phyloP scores from a whole-genome alignment of 2,329 filamentous ascomycete genomes.

The Ampelomyces quisqualis region DNA sequence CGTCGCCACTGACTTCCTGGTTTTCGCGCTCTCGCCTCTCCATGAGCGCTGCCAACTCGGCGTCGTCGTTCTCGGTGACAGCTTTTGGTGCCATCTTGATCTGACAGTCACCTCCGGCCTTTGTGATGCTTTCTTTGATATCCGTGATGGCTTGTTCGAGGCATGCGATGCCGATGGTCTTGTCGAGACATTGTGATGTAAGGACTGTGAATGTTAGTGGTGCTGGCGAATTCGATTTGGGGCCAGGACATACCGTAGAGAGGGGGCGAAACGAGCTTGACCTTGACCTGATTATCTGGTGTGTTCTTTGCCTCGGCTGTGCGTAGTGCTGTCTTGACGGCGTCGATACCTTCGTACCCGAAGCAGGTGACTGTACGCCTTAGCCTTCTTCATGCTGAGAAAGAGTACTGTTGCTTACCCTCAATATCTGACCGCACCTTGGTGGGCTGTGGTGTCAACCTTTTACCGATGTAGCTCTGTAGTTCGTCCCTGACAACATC shows the following conservation, averaged over 20 bases:
- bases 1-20: constrained; percentile 94
- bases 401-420: constrained; percentile 68
- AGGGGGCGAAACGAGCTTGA: constrained; percentile 95
- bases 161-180: constrained; percentile 77
- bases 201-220: constrained; percentile 59
- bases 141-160: constrained; percentile 88
- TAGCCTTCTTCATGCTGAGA: constrained; percentile 6
- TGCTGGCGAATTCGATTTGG: too few species aligned
- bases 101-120: constrained; percentile 73
- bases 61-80: constrained; percentile 97
- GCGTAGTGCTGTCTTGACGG: constrained; percentile 89
- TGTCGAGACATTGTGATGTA: constrained; percentile 93
- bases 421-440: constrained; percentile 98
- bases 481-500: constrained; percentile 84
- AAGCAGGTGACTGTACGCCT: constrained; percentile 45
- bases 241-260: constrained; percentile 61
- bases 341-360: constrained; percentile 96
- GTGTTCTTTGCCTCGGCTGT: constrained; percentile 93
- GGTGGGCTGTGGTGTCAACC: constrained; percentile 94
- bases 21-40: constrained; percentile 99
- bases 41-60: constrained; percentile 95
- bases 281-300: constrained; percentile 90
- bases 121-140: constrained; percentile 77
- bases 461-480: constrained; percentile 93
- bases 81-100: constrained; percentile 99